Conservation (phyloP, 2,329 filamentous ascomycete genomes). For the Claviceps purpurea region DNA sequence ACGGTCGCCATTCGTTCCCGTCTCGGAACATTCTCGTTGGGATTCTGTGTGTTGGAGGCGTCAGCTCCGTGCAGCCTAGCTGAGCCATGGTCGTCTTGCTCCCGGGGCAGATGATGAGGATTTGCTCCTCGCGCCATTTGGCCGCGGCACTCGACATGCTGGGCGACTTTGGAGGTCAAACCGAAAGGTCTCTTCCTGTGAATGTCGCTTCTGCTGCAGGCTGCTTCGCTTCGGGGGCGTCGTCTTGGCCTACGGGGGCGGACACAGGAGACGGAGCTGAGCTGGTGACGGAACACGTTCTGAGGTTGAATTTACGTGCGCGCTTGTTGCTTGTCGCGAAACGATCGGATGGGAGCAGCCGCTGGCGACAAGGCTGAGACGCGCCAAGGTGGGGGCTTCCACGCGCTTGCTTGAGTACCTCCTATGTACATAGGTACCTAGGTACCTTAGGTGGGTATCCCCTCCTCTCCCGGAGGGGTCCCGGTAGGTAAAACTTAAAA, state of each 20-base stretch:
- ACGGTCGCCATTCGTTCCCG: slow-evolving; percentile 62
- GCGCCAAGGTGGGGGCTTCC: background rate
- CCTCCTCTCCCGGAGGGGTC: too few species aligned
- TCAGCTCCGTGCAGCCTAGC: slow-evolving; percentile 80
- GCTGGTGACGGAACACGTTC: too few species aligned
- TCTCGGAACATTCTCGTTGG: slow-evolving; percentile 93
- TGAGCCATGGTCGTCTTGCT: slow-evolving; percentile 85
- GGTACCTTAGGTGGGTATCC: too few species aligned
- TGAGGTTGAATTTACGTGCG: background rate
- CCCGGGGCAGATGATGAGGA: slow-evolving; percentile 64
- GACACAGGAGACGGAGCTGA: too few species aligned
- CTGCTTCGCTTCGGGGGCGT: background rate
- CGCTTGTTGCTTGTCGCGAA: background rate
- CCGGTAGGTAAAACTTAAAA: too few species aligned
- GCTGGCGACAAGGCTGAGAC: background rate
- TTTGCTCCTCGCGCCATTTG: slow-evolving; percentile 52
- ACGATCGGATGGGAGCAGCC: background rate
- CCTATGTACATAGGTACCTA: too few species aligned
- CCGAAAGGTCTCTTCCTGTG: background rate
- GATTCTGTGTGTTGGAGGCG: slow-evolving; percentile 73
- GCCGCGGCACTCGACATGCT: slow-evolving; percentile 42
- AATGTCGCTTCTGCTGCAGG: too few species aligned
- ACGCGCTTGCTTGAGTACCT: background rate
- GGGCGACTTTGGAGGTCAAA: slow-evolving; percentile 4
- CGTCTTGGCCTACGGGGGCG: too few species aligned